Percentiles rank a stretch among this genome's conserved stretches.
phyloP scores from a whole-genome alignment of 495 filamentous ascomycete species.

The Corynascus novoguineensis region DNA sequence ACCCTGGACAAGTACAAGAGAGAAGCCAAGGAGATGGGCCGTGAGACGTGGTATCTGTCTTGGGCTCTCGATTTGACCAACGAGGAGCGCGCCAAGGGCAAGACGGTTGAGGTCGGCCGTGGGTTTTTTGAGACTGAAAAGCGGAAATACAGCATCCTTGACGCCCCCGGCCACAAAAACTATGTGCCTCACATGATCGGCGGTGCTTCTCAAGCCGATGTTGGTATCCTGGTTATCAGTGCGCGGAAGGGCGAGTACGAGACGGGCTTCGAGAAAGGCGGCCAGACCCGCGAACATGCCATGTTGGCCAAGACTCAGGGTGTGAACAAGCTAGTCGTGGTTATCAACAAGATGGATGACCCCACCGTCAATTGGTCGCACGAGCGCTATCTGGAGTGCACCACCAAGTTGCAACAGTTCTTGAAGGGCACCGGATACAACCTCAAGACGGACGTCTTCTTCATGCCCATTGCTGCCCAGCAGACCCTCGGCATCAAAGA shows the following conservation, averaged over 20 bases:
- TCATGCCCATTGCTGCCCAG: constrained; percentile 96
- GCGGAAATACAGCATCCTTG: constrained; percentile 85
- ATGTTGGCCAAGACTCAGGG: constrained; percentile 97
- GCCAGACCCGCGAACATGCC: constrained; percentile 95
- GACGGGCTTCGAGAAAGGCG: constrained; percentile 98
- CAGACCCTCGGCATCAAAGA: constrained; percentile 80
- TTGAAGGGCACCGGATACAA: constrained; percentile 89
- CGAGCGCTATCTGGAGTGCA: constrained; percentile 87
- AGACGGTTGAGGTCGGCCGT: constrained; percentile 95
- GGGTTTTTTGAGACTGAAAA: constrained; percentile 94
- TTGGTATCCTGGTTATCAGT: constrained; percentile 93
- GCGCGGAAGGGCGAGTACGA: constrained; percentile 98
- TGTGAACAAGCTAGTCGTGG: constrained; percentile 88
- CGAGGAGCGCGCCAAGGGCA: constrained; percentile 94
- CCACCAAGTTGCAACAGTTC: constrained; percentile 78
- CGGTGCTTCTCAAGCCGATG: constrained; percentile 88
- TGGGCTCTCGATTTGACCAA: constrained; percentile 96
- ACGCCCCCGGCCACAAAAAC: constrained; percentile 94
- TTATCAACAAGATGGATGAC: constrained; percentile 99
- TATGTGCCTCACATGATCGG: constrained; percentile 97
- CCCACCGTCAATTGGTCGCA: constrained; percentile 91
- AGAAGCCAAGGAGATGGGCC: constrained; percentile 90
- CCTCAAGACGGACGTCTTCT: constrained; percentile 79
- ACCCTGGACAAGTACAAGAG: constrained; percentile 97
- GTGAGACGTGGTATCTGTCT: constrained; percentile 97